phyloP scores from a whole-genome alignment of 768 basidiomycete genomes.

The Suillus cothurnatus region DNA sequence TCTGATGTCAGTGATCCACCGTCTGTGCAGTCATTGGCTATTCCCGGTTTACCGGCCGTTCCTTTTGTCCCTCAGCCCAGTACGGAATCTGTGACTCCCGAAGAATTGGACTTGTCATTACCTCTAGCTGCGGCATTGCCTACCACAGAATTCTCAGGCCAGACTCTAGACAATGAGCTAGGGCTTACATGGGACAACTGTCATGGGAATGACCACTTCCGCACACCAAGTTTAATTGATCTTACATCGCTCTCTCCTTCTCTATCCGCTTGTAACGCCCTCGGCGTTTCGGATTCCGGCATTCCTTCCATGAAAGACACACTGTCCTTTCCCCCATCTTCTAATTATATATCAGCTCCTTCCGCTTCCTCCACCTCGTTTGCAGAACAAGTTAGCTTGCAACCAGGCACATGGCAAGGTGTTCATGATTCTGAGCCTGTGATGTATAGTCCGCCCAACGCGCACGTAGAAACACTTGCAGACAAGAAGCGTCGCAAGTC shows the following conservation, averaged over 20 bases:
- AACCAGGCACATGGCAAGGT: slow-evolving; percentile 18
- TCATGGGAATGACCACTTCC: slow-evolving; percentile 46
- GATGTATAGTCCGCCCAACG: slow-evolving; percentile 29
- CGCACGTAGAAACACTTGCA: slow-evolving; percentile 18
- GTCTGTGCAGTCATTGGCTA: slow-evolving; percentile 33
- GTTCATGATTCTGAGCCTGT: background rate
- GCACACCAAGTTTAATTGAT: slow-evolving; percentile 58
- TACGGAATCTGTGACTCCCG: slow-evolving; percentile 21
- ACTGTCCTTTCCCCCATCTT: background rate
- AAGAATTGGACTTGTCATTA: slow-evolving; percentile 24
- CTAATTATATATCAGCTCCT: background rate
- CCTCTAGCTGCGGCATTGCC: slow-evolving; percentile 18
- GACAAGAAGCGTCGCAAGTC: slow-evolving; percentile 41
- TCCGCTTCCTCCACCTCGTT: background rate
- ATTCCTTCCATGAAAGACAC: background rate
- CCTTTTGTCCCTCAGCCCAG: slow-evolving; percentile 36
- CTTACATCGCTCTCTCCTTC: slow-evolving; percentile 43
- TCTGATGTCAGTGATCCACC: slow-evolving; percentile 19
- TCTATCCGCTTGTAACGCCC: slow-evolving; percentile 24
- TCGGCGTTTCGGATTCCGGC: background rate
- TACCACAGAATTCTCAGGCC: slow-evolving; percentile 12
- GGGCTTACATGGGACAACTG: slow-evolving; percentile 48
- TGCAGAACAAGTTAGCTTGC: slow-evolving; percentile 7
- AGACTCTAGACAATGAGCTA: slow-evolving; percentile 60
- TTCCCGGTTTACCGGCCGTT: slow-evolving; percentile 34